These are phyloP conservation scores for Mycena epipterygia DNA, from an alignment of 768 basidiomycete genomes.

Conservation along the genomic window DNA sequence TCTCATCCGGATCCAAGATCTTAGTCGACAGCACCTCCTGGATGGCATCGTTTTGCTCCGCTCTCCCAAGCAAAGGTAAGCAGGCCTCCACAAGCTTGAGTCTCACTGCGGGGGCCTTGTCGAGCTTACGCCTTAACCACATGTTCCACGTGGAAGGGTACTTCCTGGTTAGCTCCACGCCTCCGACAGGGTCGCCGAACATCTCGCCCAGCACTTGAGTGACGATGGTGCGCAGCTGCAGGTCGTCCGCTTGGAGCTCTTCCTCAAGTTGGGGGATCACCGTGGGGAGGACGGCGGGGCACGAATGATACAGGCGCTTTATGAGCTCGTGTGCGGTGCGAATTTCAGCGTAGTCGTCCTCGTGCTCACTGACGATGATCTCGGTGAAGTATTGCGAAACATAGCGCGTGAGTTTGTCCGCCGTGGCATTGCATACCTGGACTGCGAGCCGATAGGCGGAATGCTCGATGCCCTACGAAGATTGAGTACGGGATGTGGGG, in stretches of 20 bases:
- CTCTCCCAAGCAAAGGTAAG: slow-evolving; percentile 69
- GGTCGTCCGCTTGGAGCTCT: slow-evolving; percentile 84
- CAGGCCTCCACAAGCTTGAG: slow-evolving; percentile 83
- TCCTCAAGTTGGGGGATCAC: slow-evolving; percentile 96
- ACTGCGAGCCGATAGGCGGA: slow-evolving; percentile 87
- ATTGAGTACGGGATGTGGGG: slow-evolving; percentile 15
- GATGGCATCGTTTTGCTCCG: slow-evolving; percentile 77
- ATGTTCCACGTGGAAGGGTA: slow-evolving; percentile 89
- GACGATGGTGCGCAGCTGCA: slow-evolving; percentile 81
- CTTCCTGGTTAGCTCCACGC: slow-evolving; percentile 77
- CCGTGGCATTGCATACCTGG: slow-evolving; percentile 85
- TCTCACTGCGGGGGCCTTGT: slow-evolving; percentile 79
- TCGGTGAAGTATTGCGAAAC: slow-evolving; percentile 96
- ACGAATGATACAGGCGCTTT: slow-evolving; percentile 83
- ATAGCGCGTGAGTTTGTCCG: slow-evolving; percentile 90
- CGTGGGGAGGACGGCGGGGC: slow-evolving; percentile 86
- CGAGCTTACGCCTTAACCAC: slow-evolving; percentile 86
- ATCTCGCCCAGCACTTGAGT: slow-evolving; percentile 91
- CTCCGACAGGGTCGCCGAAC: slow-evolving; percentile 83
- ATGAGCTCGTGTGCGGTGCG: slow-evolving; percentile 88
- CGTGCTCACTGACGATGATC: slow-evolving; percentile 72
- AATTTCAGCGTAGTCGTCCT: slow-evolving; percentile 76
- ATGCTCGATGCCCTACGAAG: slow-evolving; percentile 72
- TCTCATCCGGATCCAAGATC: slow-evolving; percentile 91
- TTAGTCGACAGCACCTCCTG: slow-evolving; percentile 79